These are phyloP conservation scores for Gonium pectorale DNA, from an alignment of 139 green algal genomes.

Conservation along the genomic window DNA sequence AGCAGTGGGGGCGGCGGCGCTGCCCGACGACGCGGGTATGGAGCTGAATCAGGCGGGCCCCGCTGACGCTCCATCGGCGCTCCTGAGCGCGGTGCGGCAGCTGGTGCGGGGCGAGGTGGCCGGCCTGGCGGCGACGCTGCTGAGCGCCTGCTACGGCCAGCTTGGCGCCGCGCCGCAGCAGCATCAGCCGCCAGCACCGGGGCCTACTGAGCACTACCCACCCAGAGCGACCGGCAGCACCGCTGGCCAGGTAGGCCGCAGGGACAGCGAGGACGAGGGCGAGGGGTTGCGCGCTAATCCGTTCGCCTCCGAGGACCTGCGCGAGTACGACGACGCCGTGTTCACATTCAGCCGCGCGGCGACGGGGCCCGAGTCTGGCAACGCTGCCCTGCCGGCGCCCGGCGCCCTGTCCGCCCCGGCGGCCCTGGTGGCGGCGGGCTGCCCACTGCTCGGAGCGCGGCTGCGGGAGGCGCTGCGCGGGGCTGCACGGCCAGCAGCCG, in stretches of 20 bases:
- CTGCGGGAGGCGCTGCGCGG: background rate
- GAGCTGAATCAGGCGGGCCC: too few species aligned
- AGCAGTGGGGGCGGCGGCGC: background rate
- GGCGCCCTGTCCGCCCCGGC: background rate
- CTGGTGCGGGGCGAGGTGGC: background rate
- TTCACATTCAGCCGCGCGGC: background rate
- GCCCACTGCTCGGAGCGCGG: background rate
- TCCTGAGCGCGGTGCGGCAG: background rate
- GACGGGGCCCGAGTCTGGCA: background rate
- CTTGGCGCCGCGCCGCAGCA: background rate
- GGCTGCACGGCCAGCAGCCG: background rate
- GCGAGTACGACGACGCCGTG: background rate
- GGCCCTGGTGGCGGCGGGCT: slow-evolving; percentile 3
- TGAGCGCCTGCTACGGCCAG: background rate
- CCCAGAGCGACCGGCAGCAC: too few species aligned
- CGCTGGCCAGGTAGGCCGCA: too few species aligned
- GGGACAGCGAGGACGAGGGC: too few species aligned
- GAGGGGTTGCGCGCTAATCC: background rate
- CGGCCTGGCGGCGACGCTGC: background rate
- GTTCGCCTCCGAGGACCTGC: background rate
- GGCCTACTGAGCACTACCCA: too few species aligned
- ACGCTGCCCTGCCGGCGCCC: background rate
- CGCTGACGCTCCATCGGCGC: background rate
- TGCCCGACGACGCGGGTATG: too few species aligned
- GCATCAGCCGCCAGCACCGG: background rate